Conservation (phyloP, 805 yeast species). For the Suhomyces faveliae region DNA sequence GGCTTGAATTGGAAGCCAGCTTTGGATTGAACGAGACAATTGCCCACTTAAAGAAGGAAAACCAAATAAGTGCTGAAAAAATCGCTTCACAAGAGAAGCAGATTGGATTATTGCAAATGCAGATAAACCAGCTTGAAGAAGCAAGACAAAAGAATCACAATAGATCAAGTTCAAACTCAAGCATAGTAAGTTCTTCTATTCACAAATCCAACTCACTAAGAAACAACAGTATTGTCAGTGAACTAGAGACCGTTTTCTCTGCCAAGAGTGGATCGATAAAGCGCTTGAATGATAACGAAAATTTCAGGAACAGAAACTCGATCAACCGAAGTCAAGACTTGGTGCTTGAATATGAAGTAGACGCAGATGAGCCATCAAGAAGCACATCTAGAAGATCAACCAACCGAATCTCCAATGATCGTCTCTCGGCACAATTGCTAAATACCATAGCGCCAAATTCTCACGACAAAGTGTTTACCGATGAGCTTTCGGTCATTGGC, state of each 20-base stretch:
- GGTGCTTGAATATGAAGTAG: neutral
- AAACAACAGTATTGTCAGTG: conserved; percentile 9
- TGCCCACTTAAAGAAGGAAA: conserved; percentile 22
- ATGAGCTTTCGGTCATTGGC: conserved; percentile 11
- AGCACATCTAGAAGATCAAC: neutral
- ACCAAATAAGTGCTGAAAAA: conserved; percentile 18
- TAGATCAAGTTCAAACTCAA: neutral
- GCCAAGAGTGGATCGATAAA: neutral
- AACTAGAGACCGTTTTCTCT: conserved; percentile 12
- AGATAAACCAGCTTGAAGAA: conserved; percentile 20
- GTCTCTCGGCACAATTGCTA: neutral
- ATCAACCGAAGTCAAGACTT: neutral
- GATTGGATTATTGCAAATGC: conserved; percentile 23
- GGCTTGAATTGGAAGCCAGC: conserved; percentile 21
- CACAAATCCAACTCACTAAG: neutral
- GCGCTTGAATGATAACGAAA: neutral
- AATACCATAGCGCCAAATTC: neutral
- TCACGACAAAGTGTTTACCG: conserved; percentile 5
- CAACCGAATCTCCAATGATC: neutral
- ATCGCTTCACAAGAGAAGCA: conserved; percentile 26
- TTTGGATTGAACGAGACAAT: conserved; percentile 21
- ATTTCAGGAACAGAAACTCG: neutral
- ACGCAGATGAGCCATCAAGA: neutral
- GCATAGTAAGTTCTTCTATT: conserved; percentile 2
- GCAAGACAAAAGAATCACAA: conserved; percentile 11